A percentile compares a stretch with the other conserved stretches of the same genome.
These are phyloP conservation scores for Deuterostichococcus epilithicus DNA, from an alignment of 139 green algal species.

Conservation along the genomic window DNA sequence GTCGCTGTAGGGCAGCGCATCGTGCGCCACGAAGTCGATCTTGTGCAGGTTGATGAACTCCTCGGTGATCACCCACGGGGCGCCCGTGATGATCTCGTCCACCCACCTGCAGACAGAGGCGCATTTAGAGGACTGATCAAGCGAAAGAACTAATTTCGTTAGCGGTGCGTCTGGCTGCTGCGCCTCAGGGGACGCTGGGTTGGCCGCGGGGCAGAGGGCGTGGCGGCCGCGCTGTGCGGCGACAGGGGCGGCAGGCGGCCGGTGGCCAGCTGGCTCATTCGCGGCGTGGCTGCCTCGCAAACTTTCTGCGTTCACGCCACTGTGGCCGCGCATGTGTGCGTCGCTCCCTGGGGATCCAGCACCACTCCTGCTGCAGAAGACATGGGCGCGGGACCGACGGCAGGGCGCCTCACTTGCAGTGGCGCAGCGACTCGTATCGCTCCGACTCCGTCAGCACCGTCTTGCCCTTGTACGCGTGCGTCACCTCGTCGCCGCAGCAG, in stretches of 20 bases:
- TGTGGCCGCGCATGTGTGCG: too few species aligned
- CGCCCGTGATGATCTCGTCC: conserved; percentile 80
- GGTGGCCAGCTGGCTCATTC: too few species aligned
- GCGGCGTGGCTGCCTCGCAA: too few species aligned
- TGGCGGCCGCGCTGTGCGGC: too few species aligned
- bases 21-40: conserved; percentile 90
- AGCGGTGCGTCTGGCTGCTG: too few species aligned
- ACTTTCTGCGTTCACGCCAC: too few species aligned
- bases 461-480: conserved; percentile 83
- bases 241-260: too few species aligned
- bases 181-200: too few species aligned
- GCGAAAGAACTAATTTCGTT: not conserved
- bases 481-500: conserved; percentile 78
- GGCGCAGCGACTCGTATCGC: conserved; percentile 78
- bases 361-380: not conserved
- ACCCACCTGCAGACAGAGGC: conserved; percentile 68
- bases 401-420: conserved; percentile 64
- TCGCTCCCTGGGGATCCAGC: too few species aligned
- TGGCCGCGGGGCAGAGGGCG: too few species aligned
- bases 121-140: not conserved
- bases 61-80: conserved; percentile 82
- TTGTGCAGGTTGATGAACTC: conserved; percentile 81
- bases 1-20: conserved; percentile 85
- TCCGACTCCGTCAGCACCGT: conserved; percentile 86
- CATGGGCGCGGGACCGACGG: not conserved